phyloP scores from a whole-genome alignment of 352 stramenopile species.

The Elongisporangium prolatum region DNA sequence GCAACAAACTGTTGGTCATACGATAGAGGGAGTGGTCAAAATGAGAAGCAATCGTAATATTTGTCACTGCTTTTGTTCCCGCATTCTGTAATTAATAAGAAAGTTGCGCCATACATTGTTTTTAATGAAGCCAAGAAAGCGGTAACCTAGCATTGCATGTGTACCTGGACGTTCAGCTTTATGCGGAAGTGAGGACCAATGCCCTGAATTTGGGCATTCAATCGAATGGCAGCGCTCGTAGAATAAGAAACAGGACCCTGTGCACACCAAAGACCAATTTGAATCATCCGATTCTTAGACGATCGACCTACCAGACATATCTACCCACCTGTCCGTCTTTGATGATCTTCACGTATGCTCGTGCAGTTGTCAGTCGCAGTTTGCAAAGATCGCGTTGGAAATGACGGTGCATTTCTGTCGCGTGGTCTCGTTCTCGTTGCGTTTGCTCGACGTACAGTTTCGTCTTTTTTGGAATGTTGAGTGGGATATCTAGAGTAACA shows the following conservation, averaged over 20 bases:
- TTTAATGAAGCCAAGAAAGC: not conserved
- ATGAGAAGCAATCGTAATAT: slow-evolving; percentile 67
- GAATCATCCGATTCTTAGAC: not conserved
- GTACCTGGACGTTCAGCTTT: slow-evolving; percentile 73
- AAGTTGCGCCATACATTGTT: not conserved
- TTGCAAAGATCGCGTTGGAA: slow-evolving; percentile 91
- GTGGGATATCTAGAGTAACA: slow-evolving; percentile 63
- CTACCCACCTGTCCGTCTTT: slow-evolving; percentile 70
- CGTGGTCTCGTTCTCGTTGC: slow-evolving; percentile 86
- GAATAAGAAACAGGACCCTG: slow-evolving; percentile 68
- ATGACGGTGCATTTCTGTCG: slow-evolving; percentile 88
- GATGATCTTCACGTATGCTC: slow-evolving; percentile 89
- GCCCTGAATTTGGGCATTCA: slow-evolving; percentile 80
- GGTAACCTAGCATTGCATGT: not conserved
- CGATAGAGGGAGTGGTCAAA: slow-evolving; percentile 77
- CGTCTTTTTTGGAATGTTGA: slow-evolving; percentile 93
- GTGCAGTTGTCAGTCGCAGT: slow-evolving; percentile 79
- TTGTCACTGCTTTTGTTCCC: slow-evolving; percentile 54
- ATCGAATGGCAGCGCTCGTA: slow-evolving; percentile 64
- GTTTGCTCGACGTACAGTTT: slow-evolving; percentile 93
- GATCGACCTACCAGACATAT: slow-evolving; percentile 1
- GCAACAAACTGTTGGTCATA: slow-evolving; percentile 55
- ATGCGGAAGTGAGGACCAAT: slow-evolving; percentile 80
- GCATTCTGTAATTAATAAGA: slow-evolving; percentile 35
- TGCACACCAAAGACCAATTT: not conserved